These are phyloP conservation scores for Claviceps purpurea DNA, from an alignment of 2,329 filamentous ascomycete genomes.

Conservation along the genomic window DNA sequence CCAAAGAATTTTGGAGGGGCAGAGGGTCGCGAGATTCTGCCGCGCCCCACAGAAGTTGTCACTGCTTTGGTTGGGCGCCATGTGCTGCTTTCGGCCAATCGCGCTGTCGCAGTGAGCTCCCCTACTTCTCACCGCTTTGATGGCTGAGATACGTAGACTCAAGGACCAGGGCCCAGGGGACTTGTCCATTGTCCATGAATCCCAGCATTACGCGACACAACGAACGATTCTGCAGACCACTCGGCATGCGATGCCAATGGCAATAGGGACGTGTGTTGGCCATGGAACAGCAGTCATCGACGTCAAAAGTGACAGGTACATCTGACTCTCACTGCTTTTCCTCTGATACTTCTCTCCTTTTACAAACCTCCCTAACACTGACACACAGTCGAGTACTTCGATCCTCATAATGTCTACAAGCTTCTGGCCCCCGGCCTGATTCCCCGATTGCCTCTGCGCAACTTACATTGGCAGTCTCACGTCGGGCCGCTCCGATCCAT, in stretches of 20 bases:
- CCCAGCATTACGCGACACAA: too few relatives aligned
- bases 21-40: conserved; percentile 14
- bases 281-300: conserved; percentile 56
- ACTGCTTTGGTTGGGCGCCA: background rate
- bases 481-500: conserved; percentile 86
- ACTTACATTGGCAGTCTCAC: conserved; percentile 95
- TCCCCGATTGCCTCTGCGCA: conserved; percentile 69
- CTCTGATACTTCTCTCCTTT: background rate
- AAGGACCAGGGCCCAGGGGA: background rate
- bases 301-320: conserved; percentile 65
- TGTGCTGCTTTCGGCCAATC: background rate
- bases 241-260: conserved; percentile 15
- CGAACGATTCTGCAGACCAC: conserved; percentile 1
- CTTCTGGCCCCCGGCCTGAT: conserved; percentile 66
- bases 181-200: background rate
- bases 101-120: background rate
- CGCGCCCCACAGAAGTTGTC: conserved; percentile 15
- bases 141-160: background rate
- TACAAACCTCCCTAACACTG: background rate
- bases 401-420: conserved; percentile 80
- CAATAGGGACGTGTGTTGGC: conserved; percentile 16
- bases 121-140: background rate
- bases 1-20: conserved; percentile 7
- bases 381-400: conserved; percentile 80
- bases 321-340: background rate